Conservation (phyloP, 225 moss, liverwort and hornwort species). For the Straminergon stramineum region DNA sequence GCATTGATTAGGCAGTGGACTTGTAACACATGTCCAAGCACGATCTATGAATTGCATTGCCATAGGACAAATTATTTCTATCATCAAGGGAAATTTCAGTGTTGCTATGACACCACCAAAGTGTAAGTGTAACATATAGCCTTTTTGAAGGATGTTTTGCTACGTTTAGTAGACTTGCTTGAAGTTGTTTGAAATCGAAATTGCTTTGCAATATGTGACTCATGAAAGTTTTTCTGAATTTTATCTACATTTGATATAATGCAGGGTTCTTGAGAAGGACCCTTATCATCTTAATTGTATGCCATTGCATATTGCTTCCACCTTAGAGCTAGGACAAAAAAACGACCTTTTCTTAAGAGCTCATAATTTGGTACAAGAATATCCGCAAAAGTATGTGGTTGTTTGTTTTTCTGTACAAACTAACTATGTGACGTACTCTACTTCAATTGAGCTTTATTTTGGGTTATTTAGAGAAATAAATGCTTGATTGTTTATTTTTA, state of each 20-base stretch:
- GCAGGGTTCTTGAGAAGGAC: constrained; percentile 87
- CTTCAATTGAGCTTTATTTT: not conserved
- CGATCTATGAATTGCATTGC: too few species aligned
- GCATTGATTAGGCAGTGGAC: too few species aligned
- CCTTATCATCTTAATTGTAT: constrained; percentile 88
- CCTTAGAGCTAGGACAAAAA: constrained; percentile 84
- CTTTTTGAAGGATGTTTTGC: not conserved
- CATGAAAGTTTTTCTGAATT: not conserved
- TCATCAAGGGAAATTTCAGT: constrained; percentile 87
- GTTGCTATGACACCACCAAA: constrained; percentile 95
- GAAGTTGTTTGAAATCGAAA: not conserved
- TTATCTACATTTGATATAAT: not conserved
- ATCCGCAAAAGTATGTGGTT: constrained; percentile 54
- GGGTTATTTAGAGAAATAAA: not conserved
- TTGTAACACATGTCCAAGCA: too few species aligned
- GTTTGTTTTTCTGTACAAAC: not conserved
- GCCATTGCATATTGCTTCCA: constrained; percentile 86
- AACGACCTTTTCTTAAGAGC: constrained; percentile 93
- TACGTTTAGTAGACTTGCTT: not conserved
- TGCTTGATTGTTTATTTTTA: not conserved
- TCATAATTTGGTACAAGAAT: constrained; percentile 96
- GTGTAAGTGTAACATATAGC: constrained; percentile 21
- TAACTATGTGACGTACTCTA: not conserved
- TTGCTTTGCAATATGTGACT: not conserved
- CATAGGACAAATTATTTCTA: constrained; percentile 82